These are phyloP conservation scores for Aspergillus ellipticus DNA, from an alignment of 495 filamentous ascomycete species.

Conservation along the genomic window DNA sequence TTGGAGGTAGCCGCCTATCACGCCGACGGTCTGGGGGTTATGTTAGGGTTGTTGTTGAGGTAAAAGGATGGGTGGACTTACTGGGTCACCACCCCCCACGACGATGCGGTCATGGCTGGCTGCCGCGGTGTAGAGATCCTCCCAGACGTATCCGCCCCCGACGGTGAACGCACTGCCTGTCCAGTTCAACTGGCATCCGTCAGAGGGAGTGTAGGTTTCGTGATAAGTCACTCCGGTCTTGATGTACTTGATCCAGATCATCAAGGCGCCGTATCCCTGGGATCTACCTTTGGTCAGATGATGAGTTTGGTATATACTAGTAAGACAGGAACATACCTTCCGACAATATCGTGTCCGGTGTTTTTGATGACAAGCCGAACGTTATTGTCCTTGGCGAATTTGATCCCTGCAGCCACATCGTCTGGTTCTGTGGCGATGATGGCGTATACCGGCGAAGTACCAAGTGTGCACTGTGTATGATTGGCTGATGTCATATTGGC, in stretches of 20 bases:
- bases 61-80: constrained; percentile 7
- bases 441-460: constrained; percentile 50
- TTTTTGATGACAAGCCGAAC: constrained; percentile 58
- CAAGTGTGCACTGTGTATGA: constrained; percentile 45
- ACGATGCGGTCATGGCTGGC: constrained; percentile 24
- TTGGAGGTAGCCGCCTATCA: constrained; percentile 35
- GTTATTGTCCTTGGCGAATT: constrained; percentile 48
- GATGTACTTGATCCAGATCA: constrained; percentile 38
- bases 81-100: constrained; percentile 35
- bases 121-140: constrained; percentile 28
- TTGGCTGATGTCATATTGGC: constrained; percentile 13
- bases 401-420: constrained; percentile 29
- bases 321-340: constrained; percentile 41
- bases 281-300: constrained; percentile 13
- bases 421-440: constrained; percentile 26
- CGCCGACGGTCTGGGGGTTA: constrained; percentile 27
- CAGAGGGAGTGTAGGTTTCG: constrained; percentile 17
- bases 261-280: constrained; percentile 31
- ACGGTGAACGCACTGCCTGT: constrained; percentile 32
- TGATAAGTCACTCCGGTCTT: constrained; percentile 27
- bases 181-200: constrained; percentile 20
- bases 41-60: neutral
- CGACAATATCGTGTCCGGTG: constrained; percentile 50
- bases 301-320: constrained; percentile 23
- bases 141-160: constrained; percentile 36